Evolutionary conservation across 352 stramenopile genomes (phyloP), one percentile per base, ranked within the genome.

Genomic region (Globisporangium spinosum): DNA sequence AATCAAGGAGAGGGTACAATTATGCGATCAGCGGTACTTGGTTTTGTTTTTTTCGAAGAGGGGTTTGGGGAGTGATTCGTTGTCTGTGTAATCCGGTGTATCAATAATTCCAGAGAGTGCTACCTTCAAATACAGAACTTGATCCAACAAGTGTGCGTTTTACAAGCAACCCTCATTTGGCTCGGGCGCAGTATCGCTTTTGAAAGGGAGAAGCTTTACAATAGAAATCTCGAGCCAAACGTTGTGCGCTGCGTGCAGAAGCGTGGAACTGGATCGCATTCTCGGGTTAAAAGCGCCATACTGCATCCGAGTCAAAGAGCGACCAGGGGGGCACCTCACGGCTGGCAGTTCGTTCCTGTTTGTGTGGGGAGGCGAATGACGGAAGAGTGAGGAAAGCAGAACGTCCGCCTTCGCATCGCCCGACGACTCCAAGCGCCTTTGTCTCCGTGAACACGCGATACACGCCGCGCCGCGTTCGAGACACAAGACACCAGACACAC

Each of bases 361-460:
- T 67, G 55, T 62, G 55, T 67, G 47, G 56, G 57, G 56, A 65
- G 63, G 35, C 58, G 53, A 56, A 64, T 64, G 58, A 47, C 58
- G 38, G 58, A 63, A 63, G 58, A 51, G 58, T 45, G 43, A 47
- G 54, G 45, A 60, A 60, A 64, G 59, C 23, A 57, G 35, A 62
- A 62, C 56, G 56, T 15, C 17, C 56, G 56, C 32, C 29, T 45
- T 60, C 9, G 55, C 55, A 45, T 17, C 55, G 55, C 15, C n/a
- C 29, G 54, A 23, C 27, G 7, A 7, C 4, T n/a, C 9, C 2
- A 22, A 40, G 20, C 55, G 38, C 38, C 38, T 45, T 15, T 45
- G 38, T 35, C 32, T 35, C 32, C 32, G 32, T n/a, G 47, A 23
- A 35, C 12, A 34, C 55, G 8, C 27, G 43, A 51, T 20, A 8